These are phyloP conservation scores for Vachellia pachyceras DNA, from an alignment of 306 rosid genomes.

Conservation along the genomic window DNA sequence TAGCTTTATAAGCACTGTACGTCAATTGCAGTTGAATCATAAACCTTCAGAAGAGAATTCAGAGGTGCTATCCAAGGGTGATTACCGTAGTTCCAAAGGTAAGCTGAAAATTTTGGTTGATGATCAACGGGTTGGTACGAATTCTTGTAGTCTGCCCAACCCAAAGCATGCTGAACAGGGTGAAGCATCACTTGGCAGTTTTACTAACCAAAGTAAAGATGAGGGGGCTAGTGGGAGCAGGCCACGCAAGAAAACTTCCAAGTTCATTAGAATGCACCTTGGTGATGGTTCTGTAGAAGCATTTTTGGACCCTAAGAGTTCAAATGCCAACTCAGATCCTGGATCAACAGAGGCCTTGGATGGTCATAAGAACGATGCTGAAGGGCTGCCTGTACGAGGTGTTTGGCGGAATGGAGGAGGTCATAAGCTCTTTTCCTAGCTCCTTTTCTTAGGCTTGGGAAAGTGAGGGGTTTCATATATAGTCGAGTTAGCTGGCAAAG, in stretches of 20 bases:
- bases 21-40: slow-evolving; percentile 69
- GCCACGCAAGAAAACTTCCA: slow-evolving; percentile 80
- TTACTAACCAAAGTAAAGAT: slow-evolving; percentile 52
- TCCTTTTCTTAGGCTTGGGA: slow-evolving; percentile 17
- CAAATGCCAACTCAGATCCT: slow-evolving; percentile 43
- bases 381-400: slow-evolving; percentile 77
- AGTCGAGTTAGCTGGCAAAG: slow-evolving; percentile 20
- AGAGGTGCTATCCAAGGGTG: slow-evolving; percentile 77
- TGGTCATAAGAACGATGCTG: slow-evolving; percentile 45
- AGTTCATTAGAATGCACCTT: slow-evolving; percentile 75
- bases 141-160: slow-evolving; percentile 46
- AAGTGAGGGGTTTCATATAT: slow-evolving; percentile 20
- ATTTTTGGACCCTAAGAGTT: slow-evolving; percentile 49
- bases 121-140: slow-evolving; percentile 48
- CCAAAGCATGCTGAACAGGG: slow-evolving; percentile 46
- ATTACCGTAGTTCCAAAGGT: slow-evolving; percentile 69
- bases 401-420: slow-evolving; percentile 87
- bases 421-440: slow-evolving; percentile 56
- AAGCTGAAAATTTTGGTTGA: slow-evolving; percentile 46
- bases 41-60: slow-evolving; percentile 63
- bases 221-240: slow-evolving; percentile 72
- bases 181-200: slow-evolving; percentile 49
- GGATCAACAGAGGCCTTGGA: slow-evolving; percentile 42
- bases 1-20: slow-evolving; percentile 65
- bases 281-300: slow-evolving; percentile 79